Percentiles rank a stretch among this genome's conserved stretches.
Conservation (phyloP, 495 filamentous ascomycete species). For the Lasiosphaeris hirsuta region DNA sequence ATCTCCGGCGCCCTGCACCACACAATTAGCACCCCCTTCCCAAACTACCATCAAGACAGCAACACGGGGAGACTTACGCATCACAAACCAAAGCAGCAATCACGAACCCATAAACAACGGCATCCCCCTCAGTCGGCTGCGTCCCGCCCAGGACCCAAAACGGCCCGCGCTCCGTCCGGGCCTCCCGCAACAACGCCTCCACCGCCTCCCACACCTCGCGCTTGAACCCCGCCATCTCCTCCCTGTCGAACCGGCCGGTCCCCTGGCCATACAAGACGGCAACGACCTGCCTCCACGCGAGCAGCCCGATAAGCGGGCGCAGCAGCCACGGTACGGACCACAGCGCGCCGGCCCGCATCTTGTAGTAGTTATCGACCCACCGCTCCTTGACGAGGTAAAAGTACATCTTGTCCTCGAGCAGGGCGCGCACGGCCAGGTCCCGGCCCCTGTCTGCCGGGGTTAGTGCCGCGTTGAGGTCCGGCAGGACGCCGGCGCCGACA, state of each 20-base stretch:
- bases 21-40: neutral
- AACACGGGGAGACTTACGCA: conserved; percentile 47
- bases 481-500: conserved; percentile 36
- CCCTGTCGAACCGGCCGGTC: conserved; percentile 43
- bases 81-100: conserved; percentile 44
- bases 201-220: conserved; percentile 53
- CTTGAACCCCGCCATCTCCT: conserved; percentile 46
- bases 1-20: conserved; percentile 46
- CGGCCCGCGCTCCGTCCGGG: conserved; percentile 21
- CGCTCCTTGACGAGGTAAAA: conserved; percentile 48
- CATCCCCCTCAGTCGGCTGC: conserved; percentile 55
- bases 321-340: conserved; percentile 47
- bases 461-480: conserved; percentile 47
- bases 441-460: conserved; percentile 35
- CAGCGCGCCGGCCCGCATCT: conserved; percentile 54
- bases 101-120: conserved; percentile 56
- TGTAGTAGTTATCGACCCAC: conserved; percentile 61
- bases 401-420: conserved; percentile 61
- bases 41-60: neutral
- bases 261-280: conserved; percentile 54
- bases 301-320: conserved; percentile 50
- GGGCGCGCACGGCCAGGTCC: conserved; percentile 50
- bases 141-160: conserved; percentile 59
- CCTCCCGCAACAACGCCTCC: conserved; percentile 32
- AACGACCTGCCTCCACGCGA: conserved; percentile 44